Evolutionary conservation across 192 early-diverging fungal species (phyloP).

Genomic region (Coemansia sp.): DNA sequence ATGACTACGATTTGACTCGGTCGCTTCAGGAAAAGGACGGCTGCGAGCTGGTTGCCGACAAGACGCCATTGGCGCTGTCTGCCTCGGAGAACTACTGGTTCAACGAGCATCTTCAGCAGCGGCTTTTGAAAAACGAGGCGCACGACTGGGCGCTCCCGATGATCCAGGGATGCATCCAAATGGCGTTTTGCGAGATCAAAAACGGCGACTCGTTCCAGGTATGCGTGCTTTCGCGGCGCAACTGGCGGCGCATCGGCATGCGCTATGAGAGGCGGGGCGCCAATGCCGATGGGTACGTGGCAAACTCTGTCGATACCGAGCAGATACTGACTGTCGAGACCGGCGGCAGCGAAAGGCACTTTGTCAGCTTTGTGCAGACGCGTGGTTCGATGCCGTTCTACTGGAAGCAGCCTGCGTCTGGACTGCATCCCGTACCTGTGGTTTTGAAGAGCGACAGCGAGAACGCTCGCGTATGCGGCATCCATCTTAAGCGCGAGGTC

Average conservation of each 20-base stretch:
- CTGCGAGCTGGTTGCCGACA: neutral
- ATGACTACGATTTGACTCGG: slow-evolving; percentile 41
- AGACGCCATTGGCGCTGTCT: slow-evolving; percentile 8
- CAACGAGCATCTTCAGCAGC: slow-evolving; percentile 30
- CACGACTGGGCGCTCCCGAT: slow-evolving; percentile 50
- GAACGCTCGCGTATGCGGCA: slow-evolving; percentile 55
- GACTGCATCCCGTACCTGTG: slow-evolving; percentile 64
- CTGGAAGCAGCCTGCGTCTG: slow-evolving; percentile 70
- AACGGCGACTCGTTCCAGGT: slow-evolving; percentile 62
- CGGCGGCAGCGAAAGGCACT: slow-evolving; percentile 43
- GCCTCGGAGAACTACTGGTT: slow-evolving; percentile 46
- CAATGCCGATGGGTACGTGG: slow-evolving; percentile 78
- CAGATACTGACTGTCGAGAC: slow-evolving; percentile 69
- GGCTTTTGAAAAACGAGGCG: slow-evolving; percentile 8
- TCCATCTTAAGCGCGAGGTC: slow-evolving; percentile 58
- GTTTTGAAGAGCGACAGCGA: slow-evolving; percentile 56
- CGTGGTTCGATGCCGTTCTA: slow-evolving; percentile 84
- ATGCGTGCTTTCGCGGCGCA: slow-evolving; percentile 66
- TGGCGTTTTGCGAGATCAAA: slow-evolving; percentile 57
- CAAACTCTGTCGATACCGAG: slow-evolving; percentile 98
- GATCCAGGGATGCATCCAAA: slow-evolving; percentile 70
- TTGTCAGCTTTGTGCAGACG: slow-evolving; percentile 82
- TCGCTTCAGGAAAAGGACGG: slow-evolving; percentile 32
- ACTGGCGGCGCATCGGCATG: slow-evolving; percentile 58
- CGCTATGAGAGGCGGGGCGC: slow-evolving; percentile 89